Base-by-base conservation (phyloP, 257 asterid genomes). In the Parsonsia alboflavescens region DNA sequence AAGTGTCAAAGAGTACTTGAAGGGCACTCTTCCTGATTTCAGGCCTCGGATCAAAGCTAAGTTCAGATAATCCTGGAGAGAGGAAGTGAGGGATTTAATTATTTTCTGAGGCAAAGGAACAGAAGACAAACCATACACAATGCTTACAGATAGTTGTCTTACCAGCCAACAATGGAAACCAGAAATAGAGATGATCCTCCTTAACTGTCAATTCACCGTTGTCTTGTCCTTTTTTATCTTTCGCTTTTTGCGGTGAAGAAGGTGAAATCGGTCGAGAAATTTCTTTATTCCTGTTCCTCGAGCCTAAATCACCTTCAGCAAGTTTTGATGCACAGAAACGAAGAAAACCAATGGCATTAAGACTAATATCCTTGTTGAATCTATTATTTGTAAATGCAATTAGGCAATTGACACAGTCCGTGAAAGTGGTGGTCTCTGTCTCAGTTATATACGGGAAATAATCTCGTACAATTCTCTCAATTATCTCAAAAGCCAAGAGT, bases 131-230 rank as follows among this genome's bases (percentile, higher is more conserved):
- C 26, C 48, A 39, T 19, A 15, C n/a, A 74, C 21, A 46, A 62
- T 12, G 50, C 26, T 54, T 2, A 46, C 44, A 54, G 15, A 42
- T 57, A 68, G 33, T 63, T 71, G 56, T 70, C 78, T 78, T 83
- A 95, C 99, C 99, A 79, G 99, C 99, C 88, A 95, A 85, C 83
- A 95, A 84, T 13, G 99, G 99, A 82, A 92, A 95, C 99, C 99
- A 95, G 80, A 91, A 88, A 80, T 92, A 89, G 57, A 90, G 93
- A 90, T 95, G 94, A 81, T 92, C 96, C 77, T 87, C 96, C 85
- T 86, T 92, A 52, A 89, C 93, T 45, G 79, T 76, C 75, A 88
- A 49, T 73, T 88, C 98, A 68, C 89, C 91, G 74, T 77, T 84
- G 46, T 88, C 99, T 78, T 75, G 53, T 77, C 39, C 3, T 33